Percentiles rank a stretch among this genome's conserved stretches.
These are phyloP conservation scores for Sarcodon sp. DNA, from an alignment of 768 basidiomycete genomes.

Conservation along the genomic window DNA sequence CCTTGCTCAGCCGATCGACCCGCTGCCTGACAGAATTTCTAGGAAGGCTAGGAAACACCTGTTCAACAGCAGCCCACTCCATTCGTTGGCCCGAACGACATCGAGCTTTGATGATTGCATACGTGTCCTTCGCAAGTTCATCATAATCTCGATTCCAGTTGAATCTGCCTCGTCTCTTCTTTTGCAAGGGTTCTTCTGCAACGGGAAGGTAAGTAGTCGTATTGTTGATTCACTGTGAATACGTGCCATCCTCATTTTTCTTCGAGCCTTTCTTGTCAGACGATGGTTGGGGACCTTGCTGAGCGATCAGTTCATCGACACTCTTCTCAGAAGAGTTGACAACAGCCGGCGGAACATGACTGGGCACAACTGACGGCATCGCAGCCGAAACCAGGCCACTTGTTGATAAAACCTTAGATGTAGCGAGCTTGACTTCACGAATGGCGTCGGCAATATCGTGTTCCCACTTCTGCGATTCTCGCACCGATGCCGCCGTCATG, in stretches of 20 bases:
- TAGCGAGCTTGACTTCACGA: constrained; percentile 37
- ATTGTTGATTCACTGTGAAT: background rate
- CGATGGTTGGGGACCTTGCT: constrained; percentile 29
- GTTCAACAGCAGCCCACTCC: constrained; percentile 62
- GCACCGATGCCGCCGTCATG: constrained; percentile 40
- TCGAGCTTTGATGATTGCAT: constrained; percentile 70
- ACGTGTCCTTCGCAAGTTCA: constrained; percentile 78
- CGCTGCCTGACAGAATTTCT: constrained; percentile 63
- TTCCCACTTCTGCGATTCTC: constrained; percentile 48
- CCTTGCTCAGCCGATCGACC: constrained; percentile 38
- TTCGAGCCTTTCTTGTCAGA: constrained; percentile 15
- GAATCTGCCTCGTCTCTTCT: constrained; percentile 49
- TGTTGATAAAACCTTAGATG: constrained; percentile 21
- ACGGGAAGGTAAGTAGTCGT: background rate
- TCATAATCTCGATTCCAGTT: constrained; percentile 83
- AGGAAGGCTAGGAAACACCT: constrained; percentile 71
- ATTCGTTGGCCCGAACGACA: constrained; percentile 47
- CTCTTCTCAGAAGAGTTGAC: constrained; percentile 37
- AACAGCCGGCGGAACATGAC: constrained; percentile 20
- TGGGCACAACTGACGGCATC: constrained; percentile 1
- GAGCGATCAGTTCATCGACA: constrained; percentile 33
- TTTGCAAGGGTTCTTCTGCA: constrained; percentile 7
- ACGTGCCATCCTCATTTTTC: constrained; percentile 12
- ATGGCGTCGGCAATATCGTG: constrained; percentile 42
- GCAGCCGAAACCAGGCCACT: background rate